Base-by-base conservation (phyloP, 768 basidiomycete genomes). In the Rickenella mellea region DNA sequence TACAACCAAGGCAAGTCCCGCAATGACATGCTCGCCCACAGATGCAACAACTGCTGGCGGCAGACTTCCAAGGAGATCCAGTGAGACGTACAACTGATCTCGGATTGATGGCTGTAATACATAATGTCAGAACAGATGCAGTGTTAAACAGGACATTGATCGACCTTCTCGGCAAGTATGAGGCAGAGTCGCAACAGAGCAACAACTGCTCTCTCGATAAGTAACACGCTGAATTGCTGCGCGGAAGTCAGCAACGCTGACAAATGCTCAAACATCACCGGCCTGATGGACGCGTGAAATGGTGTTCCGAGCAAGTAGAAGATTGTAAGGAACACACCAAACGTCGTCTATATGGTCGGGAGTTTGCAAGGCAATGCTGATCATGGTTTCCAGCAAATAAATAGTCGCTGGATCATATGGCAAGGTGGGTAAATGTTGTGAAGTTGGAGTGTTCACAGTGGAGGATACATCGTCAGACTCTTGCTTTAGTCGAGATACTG, bases 351-450 rank as follows among this genome's bases (percentile, higher is more conserved):
- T 82, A 51, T 82, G 73, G 46, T 80, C 74, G 6, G 81, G 74
- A 1, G 83, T 76, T 45, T 88, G 79, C 48, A 75, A 80, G 2
- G 84, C 73, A 29, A 98, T 78, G 59, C 90, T 94, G 49, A 90
- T 80, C 83, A 97, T 94, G 39, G 79, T 87, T 61, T 99, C 96
- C 47, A 98, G 62, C 27, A 98, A 77, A 64, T 97, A 94, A 1
- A 96, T 82, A 6, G 92, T 88, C 3, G 91, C 88, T 9, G 96
- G 91, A 57, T 99, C 96, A 52, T 98, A 99, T 8, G 93, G 79
- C 7, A 94, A 63, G 39, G 81, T 73, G 41, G 39, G 46, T 25
- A 68, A 73, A n/a, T n/a, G n/a, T 54, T 2, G 62, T 53, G 11
- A 55, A 48, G 10, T 49, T 39, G n/a, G 52, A 33, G 19, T 52